Base-by-base conservation (phyloP, 495 filamentous ascomycete species). In the Hamigera avellanea region DNA sequence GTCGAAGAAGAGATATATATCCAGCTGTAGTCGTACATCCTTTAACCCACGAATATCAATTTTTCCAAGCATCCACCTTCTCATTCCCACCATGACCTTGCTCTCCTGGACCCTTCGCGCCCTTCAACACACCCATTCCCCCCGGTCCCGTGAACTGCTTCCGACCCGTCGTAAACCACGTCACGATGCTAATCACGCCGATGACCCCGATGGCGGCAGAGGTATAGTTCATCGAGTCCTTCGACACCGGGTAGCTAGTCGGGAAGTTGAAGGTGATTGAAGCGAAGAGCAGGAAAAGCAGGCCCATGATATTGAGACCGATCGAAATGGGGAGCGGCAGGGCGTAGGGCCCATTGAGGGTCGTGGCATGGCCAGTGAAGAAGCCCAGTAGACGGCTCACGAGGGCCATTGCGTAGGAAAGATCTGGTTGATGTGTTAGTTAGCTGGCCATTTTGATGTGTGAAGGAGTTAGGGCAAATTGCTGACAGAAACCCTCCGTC, bases 191-290 rank as follows among this genome's bases (percentile, higher is more conserved):
- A 15, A 78, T 59, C 13, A 75, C 40, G 31, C 53, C 71, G 35
- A 75, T 64, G 6, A 72, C 54, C 2, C 72, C 73, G 38, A 75
- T 58, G 0, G 73, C 71, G 12, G 73, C 72, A 27, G 58, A 66
- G 0, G 70, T 73, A 42, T 76, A 76, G 37, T 76, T 78, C 73
- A 78, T 76, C 25, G 71, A 67, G 7, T 66, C 56, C 3, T 59
- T 48, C 6, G 48, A 56, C 1, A 77, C 70, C 0, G 73, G 73
- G 23, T 41, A 55, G 2, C 65, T 44, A 4, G 57, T 60, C 0
- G 73, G 72, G 44, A 78, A 74, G 38, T 75, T 76, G 52, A 78
- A 76, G 0, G 69, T 74, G 18, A 76, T 69, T 5, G 59, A 59
- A 1, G 61, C 66, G 28, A 75, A 76, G 0, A 71, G 43, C 1